Percentiles rank a stretch among this genome's conserved stretches.
phyloP scores from a whole-genome alignment of 2,329 filamentous ascomycete species.

The Sclerotinia spermophila region DNA sequence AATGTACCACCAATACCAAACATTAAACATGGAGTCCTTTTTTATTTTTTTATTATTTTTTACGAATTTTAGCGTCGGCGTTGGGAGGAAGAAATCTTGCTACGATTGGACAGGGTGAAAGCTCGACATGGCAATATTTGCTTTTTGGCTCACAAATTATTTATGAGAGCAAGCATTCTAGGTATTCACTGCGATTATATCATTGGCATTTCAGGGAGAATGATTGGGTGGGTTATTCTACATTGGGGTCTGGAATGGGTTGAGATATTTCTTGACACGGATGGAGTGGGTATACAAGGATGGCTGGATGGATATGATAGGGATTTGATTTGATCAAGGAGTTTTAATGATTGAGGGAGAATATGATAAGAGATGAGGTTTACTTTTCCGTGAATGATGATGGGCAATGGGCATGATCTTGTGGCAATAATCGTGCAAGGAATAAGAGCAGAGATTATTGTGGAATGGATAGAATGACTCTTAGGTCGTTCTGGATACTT shows the following conservation, averaged over 20 bases:
- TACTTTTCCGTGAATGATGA: background rate
- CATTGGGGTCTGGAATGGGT: background rate
- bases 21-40: slow-evolving; percentile 5
- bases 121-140: background rate
- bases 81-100: slow-evolving; percentile 7
- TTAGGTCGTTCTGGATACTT: slow-evolving; percentile 13
- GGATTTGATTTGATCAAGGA: background rate
- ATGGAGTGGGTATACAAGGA: background rate
- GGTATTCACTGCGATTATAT: slow-evolving; percentile 7
- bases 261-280: background rate
- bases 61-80: slow-evolving; percentile 13
- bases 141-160: background rate
- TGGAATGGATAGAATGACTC: slow-evolving; percentile 3
- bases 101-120: background rate
- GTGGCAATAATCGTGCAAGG: background rate
- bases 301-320: background rate
- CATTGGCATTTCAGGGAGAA: slow-evolving; percentile 14
- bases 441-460: background rate
- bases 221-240: slow-evolving; percentile 3
- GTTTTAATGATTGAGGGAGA: slow-evolving; percentile 4
- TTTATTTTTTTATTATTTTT: no score
- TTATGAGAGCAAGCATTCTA: background rate
- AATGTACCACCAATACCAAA: slow-evolving; percentile 11
- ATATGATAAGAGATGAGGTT: slow-evolving; percentile 5
- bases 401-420: background rate